Evolutionary conservation across 1,284 basidiomycete genomes (phyloP).

Genomic region (Vanrija pseudolonga): DNA sequence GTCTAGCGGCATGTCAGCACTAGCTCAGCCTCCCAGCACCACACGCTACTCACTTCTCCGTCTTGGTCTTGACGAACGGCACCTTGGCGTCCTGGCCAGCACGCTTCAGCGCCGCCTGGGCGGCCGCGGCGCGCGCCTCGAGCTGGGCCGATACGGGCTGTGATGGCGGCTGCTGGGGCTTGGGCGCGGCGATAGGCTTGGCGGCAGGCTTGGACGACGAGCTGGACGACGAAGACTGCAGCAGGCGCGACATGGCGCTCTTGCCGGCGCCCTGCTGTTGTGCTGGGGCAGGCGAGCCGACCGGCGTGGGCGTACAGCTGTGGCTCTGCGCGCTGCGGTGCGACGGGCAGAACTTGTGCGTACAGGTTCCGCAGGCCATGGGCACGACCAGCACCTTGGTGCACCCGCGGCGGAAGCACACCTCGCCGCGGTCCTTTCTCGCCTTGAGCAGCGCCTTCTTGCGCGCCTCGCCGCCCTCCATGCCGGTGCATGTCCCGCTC

Average conservation of each 20-base stretch:
- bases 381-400: conserved; percentile 43
- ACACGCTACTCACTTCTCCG: conserved; percentile 38
- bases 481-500: conserved; percentile 35
- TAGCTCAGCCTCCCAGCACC: neutral
- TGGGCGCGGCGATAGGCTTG: conserved; percentile 2
- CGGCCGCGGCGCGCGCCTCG: conserved; percentile 43
- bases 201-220: conserved; percentile 8
- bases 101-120: conserved; percentile 40
- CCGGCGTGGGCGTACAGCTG: conserved; percentile 25
- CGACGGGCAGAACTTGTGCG: conserved; percentile 38
- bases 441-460: conserved; percentile 33
- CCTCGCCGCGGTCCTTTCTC: conserved; percentile 41
- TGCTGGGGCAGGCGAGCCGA: conserved; percentile 10
- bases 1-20: conserved; percentile 25
- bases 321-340: conserved; percentile 37
- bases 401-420: conserved; percentile 46
- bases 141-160: conserved; percentile 4
- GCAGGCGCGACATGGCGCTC: conserved; percentile 29
- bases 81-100: conserved; percentile 47
- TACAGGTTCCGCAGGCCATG: conserved; percentile 45
- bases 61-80: conserved; percentile 45
- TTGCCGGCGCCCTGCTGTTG: conserved; percentile 17
- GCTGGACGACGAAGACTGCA: conserved; percentile 8
- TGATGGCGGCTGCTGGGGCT: neutral
- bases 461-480: conserved; percentile 42